These are phyloP conservation scores for Schizopora paradoxa DNA, from an alignment of 1,284 basidiomycete species.

Conservation along the genomic window DNA sequence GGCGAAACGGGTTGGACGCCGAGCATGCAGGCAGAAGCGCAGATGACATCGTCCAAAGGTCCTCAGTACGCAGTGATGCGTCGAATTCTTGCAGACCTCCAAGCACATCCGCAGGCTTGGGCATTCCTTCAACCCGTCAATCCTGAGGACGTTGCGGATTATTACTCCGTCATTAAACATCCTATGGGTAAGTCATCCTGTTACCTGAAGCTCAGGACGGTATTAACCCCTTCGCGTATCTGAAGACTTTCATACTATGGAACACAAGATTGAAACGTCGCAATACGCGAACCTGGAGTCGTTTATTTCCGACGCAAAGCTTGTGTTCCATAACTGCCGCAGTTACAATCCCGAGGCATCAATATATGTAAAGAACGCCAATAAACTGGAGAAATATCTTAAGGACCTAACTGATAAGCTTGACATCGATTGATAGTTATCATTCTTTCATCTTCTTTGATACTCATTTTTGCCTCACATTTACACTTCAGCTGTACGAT, in stretches of 20 bases:
- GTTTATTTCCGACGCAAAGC: conserved; percentile 76
- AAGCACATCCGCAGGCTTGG: conserved; percentile 82
- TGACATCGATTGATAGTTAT: conserved; percentile 20
- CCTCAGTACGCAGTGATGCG: conserved; percentile 69
- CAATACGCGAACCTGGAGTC: conserved; percentile 74
- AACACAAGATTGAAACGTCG: conserved; percentile 83
- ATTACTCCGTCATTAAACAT: conserved; percentile 85
- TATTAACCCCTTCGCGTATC: neutral
- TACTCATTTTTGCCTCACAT: no score
- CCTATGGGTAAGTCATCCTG: conserved; percentile 78
- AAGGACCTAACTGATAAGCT: conserved; percentile 42
- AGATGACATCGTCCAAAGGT: conserved; percentile 29
- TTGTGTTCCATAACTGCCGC: conserved; percentile 91
- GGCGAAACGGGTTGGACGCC: conserved; percentile 93
- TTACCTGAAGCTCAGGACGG: neutral
- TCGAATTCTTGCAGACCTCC: conserved; percentile 78
- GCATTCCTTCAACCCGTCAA: conserved; percentile 84
- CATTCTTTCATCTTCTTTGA: neutral
- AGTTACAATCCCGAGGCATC: conserved; percentile 85
- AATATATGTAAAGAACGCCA: conserved; percentile 84
- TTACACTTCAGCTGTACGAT: no score
- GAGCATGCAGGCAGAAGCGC: conserved; percentile 46
- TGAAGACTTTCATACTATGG: conserved; percentile 88
- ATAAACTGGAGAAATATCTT: conserved; percentile 71
- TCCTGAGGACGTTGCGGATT: conserved; percentile 80